Evolutionary conservation across 2,329 filamentous ascomycete species (phyloP).

Genomic region (Fusarium sp.): DNA sequence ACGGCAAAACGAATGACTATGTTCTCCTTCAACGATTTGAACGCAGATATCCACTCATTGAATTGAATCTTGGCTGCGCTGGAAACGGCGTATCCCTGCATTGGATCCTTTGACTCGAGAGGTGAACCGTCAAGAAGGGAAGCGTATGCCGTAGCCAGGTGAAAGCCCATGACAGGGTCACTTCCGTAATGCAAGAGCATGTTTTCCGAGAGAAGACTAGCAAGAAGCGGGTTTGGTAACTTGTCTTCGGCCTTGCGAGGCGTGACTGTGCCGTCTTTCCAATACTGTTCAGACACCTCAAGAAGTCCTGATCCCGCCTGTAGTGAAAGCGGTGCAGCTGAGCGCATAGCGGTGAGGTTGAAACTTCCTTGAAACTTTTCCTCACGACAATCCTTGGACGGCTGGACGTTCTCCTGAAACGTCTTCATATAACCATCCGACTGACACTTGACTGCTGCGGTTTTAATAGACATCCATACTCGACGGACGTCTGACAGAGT

Average conservation of each 20-base stretch:
- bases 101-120: conserved; percentile 45
- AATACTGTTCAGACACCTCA: conserved; percentile 50
- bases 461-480: conserved; percentile 53
- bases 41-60: conserved; percentile 58
- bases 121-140: conserved; percentile 56
- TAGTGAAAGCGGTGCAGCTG: conserved; percentile 54
- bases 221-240: conserved; percentile 62
- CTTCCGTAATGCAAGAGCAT: conserved; percentile 60
- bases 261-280: conserved; percentile 52
- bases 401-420: conserved; percentile 36
- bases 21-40: conserved; percentile 49
- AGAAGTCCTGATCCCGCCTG: conserved; percentile 42
- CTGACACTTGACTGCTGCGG: conserved; percentile 32
- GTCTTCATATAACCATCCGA: conserved; percentile 14
- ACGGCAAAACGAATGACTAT: conserved; percentile 61
- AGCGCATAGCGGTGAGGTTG: conserved; percentile 52
- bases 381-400: conserved; percentile 33
- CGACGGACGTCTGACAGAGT: conserved; percentile 58
- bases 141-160: conserved; percentile 64
- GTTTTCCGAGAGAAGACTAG: conserved; percentile 50
- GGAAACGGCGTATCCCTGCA: conserved; percentile 44
- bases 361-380: conserved; percentile 32
- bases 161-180: conserved; percentile 68
- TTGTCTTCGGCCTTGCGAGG: conserved; percentile 24
- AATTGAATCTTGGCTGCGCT: conserved; percentile 61